A percentile compares a stretch with the other conserved stretches of the same genome.
These are phyloP conservation scores for Talaromyces marneffei DNA, from an alignment of 2,329 filamentous ascomycete species.

Conservation along the genomic window DNA sequence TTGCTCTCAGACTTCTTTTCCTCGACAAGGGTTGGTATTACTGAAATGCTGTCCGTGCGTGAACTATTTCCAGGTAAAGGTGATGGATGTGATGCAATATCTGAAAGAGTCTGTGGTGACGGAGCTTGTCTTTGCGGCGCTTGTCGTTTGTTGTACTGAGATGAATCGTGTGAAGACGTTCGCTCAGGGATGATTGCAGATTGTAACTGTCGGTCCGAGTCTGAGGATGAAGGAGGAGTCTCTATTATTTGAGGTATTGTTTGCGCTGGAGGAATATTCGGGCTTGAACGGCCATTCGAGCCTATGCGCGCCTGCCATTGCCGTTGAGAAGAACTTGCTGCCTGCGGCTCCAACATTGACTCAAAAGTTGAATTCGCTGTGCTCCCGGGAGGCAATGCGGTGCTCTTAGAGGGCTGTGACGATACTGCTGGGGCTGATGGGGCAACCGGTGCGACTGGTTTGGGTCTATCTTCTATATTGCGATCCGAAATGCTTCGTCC, in stretches of 20 bases:
- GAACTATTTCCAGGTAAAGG: slow-evolving; percentile 63
- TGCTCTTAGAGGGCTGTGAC: not conserved
- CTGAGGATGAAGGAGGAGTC: slow-evolving; percentile 46
- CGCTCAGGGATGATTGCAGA: slow-evolving; percentile 45
- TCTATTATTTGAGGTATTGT: slow-evolving; percentile 56
- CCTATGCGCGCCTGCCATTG: slow-evolving; percentile 53
- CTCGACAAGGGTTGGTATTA: slow-evolving; percentile 70
- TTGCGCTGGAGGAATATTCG: slow-evolving; percentile 44
- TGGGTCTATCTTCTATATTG: not conserved
- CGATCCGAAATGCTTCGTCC: slow-evolving; percentile 21
- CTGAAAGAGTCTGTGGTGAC: slow-evolving; percentile 52
- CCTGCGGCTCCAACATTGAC: slow-evolving; percentile 25
- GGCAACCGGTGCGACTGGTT: not conserved
- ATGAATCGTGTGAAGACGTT: slow-evolving; percentile 45
- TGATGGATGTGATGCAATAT: slow-evolving; percentile 62
- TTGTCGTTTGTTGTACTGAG: slow-evolving; percentile 36
- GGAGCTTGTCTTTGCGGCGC: slow-evolving; percentile 26
- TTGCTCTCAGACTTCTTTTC: slow-evolving; percentile 72
- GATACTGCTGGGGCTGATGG: not conserved
- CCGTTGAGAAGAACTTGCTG: slow-evolving; percentile 35
- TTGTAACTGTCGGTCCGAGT: slow-evolving; percentile 18
- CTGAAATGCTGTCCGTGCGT: slow-evolving; percentile 70
- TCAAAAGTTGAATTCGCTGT: slow-evolving; percentile 24
- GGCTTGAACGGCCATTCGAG: slow-evolving; percentile 52
- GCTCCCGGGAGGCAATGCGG: slow-evolving; percentile 18